Conservation (phyloP, 768 basidiomycete species). For the Dioszegia aurantiaca region DNA sequence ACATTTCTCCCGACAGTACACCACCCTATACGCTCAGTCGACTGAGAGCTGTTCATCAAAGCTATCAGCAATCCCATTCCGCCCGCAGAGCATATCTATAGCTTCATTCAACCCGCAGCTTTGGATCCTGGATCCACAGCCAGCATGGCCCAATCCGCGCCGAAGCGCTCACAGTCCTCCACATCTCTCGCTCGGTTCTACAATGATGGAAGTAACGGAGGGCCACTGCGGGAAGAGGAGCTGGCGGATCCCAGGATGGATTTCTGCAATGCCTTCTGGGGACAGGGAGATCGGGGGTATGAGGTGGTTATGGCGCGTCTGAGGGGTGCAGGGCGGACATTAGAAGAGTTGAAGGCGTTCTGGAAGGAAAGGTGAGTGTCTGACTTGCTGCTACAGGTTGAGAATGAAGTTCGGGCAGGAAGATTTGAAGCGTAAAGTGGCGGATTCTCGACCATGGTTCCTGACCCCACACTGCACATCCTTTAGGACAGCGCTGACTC, state of each 20-base stretch:
- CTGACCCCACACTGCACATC: background rate
- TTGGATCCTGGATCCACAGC: background rate
- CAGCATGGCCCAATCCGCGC: conserved; percentile 28
- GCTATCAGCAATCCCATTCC: background rate
- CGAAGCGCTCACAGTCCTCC: conserved; percentile 44
- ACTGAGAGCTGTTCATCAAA: too few species aligned
- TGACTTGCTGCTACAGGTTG: too few species aligned
- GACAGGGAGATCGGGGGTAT: conserved; percentile 75
- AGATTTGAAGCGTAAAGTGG: too few species aligned
- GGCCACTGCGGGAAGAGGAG: conserved; percentile 69
- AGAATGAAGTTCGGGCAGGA: background rate
- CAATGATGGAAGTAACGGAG: conserved; percentile 55
- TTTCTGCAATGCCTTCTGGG: conserved; percentile 99
- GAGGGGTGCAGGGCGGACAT: conserved; percentile 76
- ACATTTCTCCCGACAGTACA: background rate
- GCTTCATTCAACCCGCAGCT: too few species aligned
- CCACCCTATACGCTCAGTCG: too few species aligned
- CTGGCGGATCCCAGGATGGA: conserved; percentile 66
- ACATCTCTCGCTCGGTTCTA: conserved; percentile 49
- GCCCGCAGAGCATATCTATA: background rate
- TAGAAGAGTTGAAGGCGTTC: conserved; percentile 80
- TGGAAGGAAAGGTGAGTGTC: conserved; percentile 86
- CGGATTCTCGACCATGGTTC: background rate
- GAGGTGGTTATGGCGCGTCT: conserved; percentile 84
- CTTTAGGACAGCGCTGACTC: conserved; percentile 1